phyloP scores from a whole-genome alignment of 2,329 filamentous ascomycete species.

The Colletotrichum eleusines region DNA sequence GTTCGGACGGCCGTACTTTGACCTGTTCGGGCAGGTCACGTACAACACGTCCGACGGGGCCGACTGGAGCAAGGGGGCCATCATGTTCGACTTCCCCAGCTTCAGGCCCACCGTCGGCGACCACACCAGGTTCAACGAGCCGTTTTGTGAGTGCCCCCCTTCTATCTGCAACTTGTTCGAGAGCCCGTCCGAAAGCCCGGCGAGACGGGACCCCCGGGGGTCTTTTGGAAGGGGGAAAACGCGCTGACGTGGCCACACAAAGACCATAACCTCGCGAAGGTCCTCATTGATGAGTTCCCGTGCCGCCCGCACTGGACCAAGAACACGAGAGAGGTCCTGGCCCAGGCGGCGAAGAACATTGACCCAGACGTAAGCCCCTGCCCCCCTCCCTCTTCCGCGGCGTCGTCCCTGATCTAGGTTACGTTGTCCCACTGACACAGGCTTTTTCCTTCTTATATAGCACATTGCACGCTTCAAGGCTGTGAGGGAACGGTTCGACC shows the following conservation, averaged over 20 bases:
- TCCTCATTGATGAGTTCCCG: constrained; percentile 62
- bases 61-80: constrained; percentile 63
- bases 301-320: constrained; percentile 67
- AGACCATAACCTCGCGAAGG: constrained; percentile 59
- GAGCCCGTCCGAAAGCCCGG: too few relatives aligned
- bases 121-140: constrained; percentile 61
- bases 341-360: constrained; percentile 59
- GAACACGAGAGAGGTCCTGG: constrained; percentile 62
- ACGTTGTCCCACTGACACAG: background rate
- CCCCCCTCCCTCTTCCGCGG: too few relatives aligned
- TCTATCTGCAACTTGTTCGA: too few relatives aligned
- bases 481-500: constrained; percentile 61
- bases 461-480: constrained; percentile 61
- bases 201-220: too few relatives aligned
- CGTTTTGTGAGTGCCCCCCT: constrained; percentile 56
- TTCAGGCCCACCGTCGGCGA: constrained; percentile 61
- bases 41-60: constrained; percentile 60
- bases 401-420: background rate
- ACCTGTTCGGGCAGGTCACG: constrained; percentile 63
- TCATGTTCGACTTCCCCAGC: constrained; percentile 67
- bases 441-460: constrained; percentile 33
- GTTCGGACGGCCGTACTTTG: constrained; percentile 62
- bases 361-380: constrained; percentile 56
- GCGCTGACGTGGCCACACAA: constrained; percentile 40
- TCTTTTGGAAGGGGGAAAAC: too few relatives aligned